Percentiles rank a stretch among this genome's conserved stretches.
phyloP scores from a whole-genome alignment of 208 protist genomes.

The Leishmania amazonensis region DNA sequence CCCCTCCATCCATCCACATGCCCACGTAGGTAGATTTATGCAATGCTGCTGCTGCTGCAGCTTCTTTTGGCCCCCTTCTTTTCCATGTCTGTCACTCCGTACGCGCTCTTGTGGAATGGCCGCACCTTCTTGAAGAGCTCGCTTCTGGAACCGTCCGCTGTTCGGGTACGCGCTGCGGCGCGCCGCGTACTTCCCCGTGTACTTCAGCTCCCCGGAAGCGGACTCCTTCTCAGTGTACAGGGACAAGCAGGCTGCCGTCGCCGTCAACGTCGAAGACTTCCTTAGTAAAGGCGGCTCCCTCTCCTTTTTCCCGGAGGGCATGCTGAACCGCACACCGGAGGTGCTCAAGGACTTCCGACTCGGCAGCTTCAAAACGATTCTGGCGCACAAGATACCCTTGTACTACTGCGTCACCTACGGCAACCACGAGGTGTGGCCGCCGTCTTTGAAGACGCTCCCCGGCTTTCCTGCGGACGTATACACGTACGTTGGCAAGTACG shows the following conservation, averaged over 20 bases:
- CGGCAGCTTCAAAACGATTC: constrained; percentile 76
- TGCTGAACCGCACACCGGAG: constrained; percentile 79
- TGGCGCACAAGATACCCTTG: constrained; percentile 62
- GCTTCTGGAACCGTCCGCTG: constrained; percentile 58
- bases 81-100: constrained; percentile 46
- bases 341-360: constrained; percentile 82
- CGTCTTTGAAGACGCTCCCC: constrained; percentile 50
- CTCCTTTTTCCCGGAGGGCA: constrained; percentile 87
- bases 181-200: constrained; percentile 80
- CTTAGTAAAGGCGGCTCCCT: constrained; percentile 59
- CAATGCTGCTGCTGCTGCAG: constrained; percentile 33
- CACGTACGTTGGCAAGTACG: constrained; percentile 77
- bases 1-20: background rate
- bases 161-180: constrained; percentile 63
- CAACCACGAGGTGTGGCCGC: constrained; percentile 83
- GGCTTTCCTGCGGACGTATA: constrained; percentile 79
- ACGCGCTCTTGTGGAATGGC: constrained; percentile 36
- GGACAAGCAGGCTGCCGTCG: constrained; percentile 80
- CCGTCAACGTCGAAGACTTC: constrained; percentile 58
- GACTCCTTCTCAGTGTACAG: constrained; percentile 76
- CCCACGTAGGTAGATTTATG: background rate
- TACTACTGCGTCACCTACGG: constrained; percentile 83
- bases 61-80: constrained; percentile 70
- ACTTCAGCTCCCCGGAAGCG: constrained; percentile 67
- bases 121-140: constrained; percentile 71